Evolutionary conservation across 2,329 filamentous ascomycete species (phyloP).

Genomic region (Amauroascus verrucosus): DNA sequence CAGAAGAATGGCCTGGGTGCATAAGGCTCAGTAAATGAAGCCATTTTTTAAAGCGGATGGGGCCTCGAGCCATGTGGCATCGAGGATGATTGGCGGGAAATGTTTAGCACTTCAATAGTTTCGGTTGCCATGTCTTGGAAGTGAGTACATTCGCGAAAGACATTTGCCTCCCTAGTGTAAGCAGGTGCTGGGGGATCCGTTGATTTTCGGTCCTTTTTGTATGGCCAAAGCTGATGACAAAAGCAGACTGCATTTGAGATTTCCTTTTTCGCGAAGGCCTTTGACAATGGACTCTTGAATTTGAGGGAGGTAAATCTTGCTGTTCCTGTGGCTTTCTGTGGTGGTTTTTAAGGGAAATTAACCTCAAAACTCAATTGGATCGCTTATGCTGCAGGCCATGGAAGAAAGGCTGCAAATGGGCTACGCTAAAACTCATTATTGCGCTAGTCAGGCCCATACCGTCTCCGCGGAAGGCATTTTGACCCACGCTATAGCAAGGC

Average conservation of each 20-base stretch:
- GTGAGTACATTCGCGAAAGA: not conserved
- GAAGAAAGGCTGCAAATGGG: no score
- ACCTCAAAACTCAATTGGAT: constrained; percentile 2
- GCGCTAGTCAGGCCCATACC: no score
- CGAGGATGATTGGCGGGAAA: not conserved
- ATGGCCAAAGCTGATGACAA: no score
- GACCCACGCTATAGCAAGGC: no score
- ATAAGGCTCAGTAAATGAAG: no score
- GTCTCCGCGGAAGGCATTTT: no score
- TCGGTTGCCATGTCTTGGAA: not conserved
- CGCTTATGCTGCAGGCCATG: not conserved
- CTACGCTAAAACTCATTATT: no score
- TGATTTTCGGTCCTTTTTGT: no score
- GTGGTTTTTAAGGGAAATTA: not conserved
- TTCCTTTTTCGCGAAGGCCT: no score
- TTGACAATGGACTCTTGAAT: no score
- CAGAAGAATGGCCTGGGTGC: not conserved
- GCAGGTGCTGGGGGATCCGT: not conserved
- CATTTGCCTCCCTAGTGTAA: not conserved
- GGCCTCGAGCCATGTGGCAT: not conserved
- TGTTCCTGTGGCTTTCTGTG: not conserved
- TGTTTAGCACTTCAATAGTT: constrained; percentile 4
- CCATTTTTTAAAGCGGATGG: not conserved
- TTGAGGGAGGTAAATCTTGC: no score
- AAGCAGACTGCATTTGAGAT: no score